Base-by-base conservation (phyloP, 108 stramenopile species). In the Skeletonema costatum region DNA sequence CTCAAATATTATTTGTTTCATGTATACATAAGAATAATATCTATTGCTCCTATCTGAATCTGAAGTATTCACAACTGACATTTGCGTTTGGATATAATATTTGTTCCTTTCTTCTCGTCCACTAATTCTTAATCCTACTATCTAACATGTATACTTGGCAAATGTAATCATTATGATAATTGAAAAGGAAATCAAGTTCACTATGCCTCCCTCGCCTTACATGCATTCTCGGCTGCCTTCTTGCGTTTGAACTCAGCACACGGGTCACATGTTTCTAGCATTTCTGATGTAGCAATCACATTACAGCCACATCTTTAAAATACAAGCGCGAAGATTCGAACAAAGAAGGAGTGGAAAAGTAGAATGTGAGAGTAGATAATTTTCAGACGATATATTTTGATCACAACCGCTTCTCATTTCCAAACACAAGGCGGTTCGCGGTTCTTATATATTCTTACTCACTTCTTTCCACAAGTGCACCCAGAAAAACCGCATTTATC, bases 401-500 rank as follows among this genome's bases (percentile, higher is more conserved):
- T 25, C 25, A 25, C 25, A 25, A 25, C 25, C 25, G 25, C 25
- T 25, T 25, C 25, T 25, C 25, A 25, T 25, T 25, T 25, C 0
- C 25, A 25, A 25, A 25, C 25, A 25, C 25, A 25, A 25, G 25
- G 25, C 25, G 25, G 25, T 25, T 25, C 25, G 25, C 25, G 25
- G 25, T 25, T 41, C 39, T 10, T 41, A 39, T 16, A 36, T 36
- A 5, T 36, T 6, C 35, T 16, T 16, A 46, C 71, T 41, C 29
- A 71, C 71, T 36, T 71, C 41, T 61, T 61, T 13, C 71, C 60
- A 33, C 71, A 71, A 21, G 71, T 71, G 35, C 71, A 71, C 3
- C 71, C 71, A 71, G 38, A 30, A 29, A 71, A 71, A 29, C 71
- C 71, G 60, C 71, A 71, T 30, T 61, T 61, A 39, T 71, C 60